phyloP scores from a whole-genome alignment of 371 early-diverging fungal species.

The Mucor velutinosus region DNA sequence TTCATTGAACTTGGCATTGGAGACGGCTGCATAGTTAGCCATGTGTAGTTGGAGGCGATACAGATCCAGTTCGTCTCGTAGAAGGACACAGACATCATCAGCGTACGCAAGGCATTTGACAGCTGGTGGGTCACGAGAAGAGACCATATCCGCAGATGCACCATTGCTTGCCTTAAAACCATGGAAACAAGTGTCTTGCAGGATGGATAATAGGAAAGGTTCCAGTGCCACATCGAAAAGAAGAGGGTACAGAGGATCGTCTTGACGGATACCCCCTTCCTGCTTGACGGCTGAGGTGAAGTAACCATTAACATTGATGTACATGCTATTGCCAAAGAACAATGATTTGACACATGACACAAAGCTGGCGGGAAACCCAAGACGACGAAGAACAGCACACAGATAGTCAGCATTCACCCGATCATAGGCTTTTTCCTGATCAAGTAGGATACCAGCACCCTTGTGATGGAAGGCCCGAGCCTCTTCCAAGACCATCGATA shows the following conservation, averaged over 20 bases:
- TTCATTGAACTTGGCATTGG: too few relatives aligned
- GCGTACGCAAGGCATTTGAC: too few relatives aligned
- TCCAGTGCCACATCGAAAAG: conserved; percentile 27
- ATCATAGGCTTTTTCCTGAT: conserved; percentile 31
- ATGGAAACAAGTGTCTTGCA: background rate
- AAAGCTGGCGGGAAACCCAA: conserved; percentile 14
- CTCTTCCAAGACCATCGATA: background rate
- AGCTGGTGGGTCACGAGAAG: background rate
- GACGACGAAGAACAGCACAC: background rate
- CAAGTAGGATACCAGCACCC: conserved; percentile 17
- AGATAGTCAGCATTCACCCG: conserved; percentile 23
- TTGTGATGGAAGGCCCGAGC: background rate
- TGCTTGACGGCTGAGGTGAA: too few relatives aligned
- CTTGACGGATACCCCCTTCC: conserved; percentile 25
- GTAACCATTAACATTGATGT: too few relatives aligned
- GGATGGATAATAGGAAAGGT: conserved; percentile 1
- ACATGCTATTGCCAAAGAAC: conserved; percentile 7
- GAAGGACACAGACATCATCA: conserved; percentile 10
- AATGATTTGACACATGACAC: background rate
- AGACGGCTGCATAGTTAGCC: background rate
- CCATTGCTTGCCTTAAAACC: background rate
- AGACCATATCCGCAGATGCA: too few relatives aligned
- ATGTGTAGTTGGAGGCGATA: conserved; percentile 1
- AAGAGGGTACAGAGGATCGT: conserved; percentile 23
- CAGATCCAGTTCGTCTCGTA: background rate